Evolutionary conservation across 2,329 filamentous ascomycete species (phyloP).

Genomic region (Trichoderma hamatum): DNA sequence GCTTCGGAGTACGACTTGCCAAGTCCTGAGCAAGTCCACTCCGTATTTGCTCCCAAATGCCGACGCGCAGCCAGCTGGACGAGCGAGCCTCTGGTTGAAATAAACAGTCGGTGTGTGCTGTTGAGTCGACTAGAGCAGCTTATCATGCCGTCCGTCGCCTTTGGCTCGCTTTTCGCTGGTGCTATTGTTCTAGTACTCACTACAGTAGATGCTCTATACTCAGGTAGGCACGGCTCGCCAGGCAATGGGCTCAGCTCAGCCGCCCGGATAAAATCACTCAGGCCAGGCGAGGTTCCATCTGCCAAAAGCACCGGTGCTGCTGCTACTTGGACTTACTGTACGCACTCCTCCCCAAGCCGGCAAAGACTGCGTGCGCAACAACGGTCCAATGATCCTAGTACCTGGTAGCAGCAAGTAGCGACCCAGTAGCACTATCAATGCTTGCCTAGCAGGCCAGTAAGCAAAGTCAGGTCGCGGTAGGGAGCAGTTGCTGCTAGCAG

Average conservation of each 20-base stretch:
- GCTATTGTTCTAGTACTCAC: neutral
- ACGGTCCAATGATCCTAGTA: constrained; percentile 4
- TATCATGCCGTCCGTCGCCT: neutral
- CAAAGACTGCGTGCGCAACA: constrained; percentile 22
- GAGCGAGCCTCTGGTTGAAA: neutral
- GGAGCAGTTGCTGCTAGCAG: neutral
- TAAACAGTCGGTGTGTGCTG: neutral
- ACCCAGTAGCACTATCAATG: neutral
- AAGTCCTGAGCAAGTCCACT: neutral
- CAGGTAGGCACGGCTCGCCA: neutral
- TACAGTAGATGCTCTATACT: neutral
- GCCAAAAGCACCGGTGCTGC: constrained; percentile 16
- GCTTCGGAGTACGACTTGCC: neutral
- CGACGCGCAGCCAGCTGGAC: neutral
- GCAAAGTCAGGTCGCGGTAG: neutral
- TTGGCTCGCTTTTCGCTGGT: neutral
- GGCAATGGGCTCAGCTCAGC: constrained; percentile 17
- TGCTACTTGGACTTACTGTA: neutral
- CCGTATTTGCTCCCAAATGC: neutral
- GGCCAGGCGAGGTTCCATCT: constrained; percentile 26
- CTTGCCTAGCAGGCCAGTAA: neutral
- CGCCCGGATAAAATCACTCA: constrained; percentile 26
- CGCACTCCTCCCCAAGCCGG: constrained; percentile 25
- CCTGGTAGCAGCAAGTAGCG: neutral
- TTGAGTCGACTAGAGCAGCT: neutral